These are phyloP conservation scores for Zygosaccharomyces sapae DNA, from an alignment of 1,139 yeast species.

Conservation along the genomic window DNA sequence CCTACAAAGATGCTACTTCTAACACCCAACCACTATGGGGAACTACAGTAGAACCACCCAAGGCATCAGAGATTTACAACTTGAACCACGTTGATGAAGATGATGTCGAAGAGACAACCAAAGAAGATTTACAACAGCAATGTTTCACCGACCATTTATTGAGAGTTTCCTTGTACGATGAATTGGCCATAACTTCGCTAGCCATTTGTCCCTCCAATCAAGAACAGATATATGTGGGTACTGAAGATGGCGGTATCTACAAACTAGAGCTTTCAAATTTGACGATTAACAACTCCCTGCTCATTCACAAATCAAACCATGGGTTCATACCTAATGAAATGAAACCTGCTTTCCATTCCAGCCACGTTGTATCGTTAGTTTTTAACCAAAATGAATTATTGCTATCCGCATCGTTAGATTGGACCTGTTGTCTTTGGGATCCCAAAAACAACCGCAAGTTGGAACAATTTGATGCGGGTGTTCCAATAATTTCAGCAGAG, in stretches of 20 bases:
- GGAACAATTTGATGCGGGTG: conserved; percentile 19
- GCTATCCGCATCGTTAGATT: conserved; percentile 26
- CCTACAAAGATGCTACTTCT: conserved; percentile 15
- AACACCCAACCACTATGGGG: conserved; percentile 5
- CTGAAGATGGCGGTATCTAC: conserved; percentile 32
- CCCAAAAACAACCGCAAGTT: conserved; percentile 14
- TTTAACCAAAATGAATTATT: conserved; percentile 17
- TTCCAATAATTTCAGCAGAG: conserved; percentile 18
- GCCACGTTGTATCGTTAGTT: conserved; percentile 11
- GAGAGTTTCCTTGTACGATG: conserved; percentile 20
- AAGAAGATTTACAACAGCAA: not conserved
- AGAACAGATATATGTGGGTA: conserved; percentile 25
- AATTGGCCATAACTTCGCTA: conserved; percentile 23
- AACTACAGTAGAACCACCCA: conserved; percentile 19
- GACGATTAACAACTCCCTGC: conserved; percentile 8
- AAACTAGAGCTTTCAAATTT: conserved; percentile 16
- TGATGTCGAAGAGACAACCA: not conserved
- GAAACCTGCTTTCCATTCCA: conserved; percentile 18
- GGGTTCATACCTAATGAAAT: conserved; percentile 24
- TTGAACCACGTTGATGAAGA: conserved; percentile 3
- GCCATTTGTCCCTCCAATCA: conserved; percentile 21
- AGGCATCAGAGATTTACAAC: conserved; percentile 16
- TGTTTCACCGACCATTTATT: conserved; percentile 17
- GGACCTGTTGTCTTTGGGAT: conserved; percentile 30
- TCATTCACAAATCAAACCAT: conserved; percentile 19